A percentile compares a stretch with the other conserved stretches of the same genome.
Evolutionary conservation across 441 rosid genomes (phyloP).

Genomic region (Daphne laureola): DNA sequence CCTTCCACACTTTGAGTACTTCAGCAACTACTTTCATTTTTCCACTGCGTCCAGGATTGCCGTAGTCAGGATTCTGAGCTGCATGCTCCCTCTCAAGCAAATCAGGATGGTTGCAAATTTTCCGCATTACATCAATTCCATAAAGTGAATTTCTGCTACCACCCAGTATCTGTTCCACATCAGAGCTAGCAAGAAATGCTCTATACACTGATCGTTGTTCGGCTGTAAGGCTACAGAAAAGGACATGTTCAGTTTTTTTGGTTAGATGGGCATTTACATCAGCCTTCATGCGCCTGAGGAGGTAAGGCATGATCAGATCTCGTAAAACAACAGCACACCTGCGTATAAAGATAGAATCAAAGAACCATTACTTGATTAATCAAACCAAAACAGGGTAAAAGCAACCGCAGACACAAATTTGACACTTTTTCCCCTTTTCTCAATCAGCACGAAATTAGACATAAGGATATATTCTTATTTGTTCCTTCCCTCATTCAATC

Average conservation of each 20-base stretch:
- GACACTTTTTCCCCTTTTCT: background rate
- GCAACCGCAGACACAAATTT: background rate
- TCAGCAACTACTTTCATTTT: slow-evolving; percentile 85
- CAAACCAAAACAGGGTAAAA: background rate
- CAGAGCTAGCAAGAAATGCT: slow-evolving; percentile 96
- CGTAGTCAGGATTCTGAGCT: slow-evolving; percentile 68
- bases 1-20: slow-evolving; percentile 82
- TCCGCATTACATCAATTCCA: slow-evolving; percentile 98
- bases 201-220: slow-evolving; percentile 81
- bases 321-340: slow-evolving; percentile 98
- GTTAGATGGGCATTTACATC: slow-evolving; percentile 89
- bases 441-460: background rate
- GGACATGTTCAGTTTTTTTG: slow-evolving; percentile 88
- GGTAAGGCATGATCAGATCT: slow-evolving; percentile 95
- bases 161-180: slow-evolving; percentile 79
- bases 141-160: slow-evolving; percentile 77
- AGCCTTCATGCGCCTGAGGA: slow-evolving; percentile 85
- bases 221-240: slow-evolving; percentile 85
- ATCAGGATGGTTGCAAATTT: slow-evolving; percentile 98
- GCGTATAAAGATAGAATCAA: slow-evolving; percentile 20
- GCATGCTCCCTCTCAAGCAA: slow-evolving; percentile 93
- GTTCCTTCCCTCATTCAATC: slow-evolving; percentile 1
- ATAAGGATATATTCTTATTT: background rate
- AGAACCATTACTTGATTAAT: slow-evolving; percentile 1
- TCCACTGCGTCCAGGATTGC: slow-evolving; percentile 88